Conservation (phyloP, 805 yeast genomes). For the Cyberlindnera mrakii region DNA sequence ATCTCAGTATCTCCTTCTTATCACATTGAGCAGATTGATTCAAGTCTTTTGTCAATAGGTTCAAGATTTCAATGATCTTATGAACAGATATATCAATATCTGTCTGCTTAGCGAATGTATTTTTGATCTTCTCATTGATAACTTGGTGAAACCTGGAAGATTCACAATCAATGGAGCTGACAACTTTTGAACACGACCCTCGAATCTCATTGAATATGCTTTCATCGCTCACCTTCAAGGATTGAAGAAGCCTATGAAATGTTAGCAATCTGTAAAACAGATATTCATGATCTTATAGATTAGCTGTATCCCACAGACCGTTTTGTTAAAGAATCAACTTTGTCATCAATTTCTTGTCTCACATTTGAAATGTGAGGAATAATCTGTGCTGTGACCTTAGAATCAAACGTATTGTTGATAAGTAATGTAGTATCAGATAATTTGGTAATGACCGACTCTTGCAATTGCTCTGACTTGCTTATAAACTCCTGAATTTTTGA, state of each 20-base stretch:
- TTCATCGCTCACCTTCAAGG: constrained; percentile 1
- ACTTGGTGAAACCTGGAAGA: neutral
- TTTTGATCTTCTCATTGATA: neutral
- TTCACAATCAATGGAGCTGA: neutral
- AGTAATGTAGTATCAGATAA: constrained; percentile 1
- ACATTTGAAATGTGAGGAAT: neutral
- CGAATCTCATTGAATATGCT: neutral
- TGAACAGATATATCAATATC: neutral
- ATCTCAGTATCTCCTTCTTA: neutral
- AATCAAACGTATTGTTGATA: neutral
- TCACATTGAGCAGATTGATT: neutral
- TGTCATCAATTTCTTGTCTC: neutral
- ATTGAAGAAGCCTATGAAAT: neutral
- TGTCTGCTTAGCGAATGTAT: neutral
- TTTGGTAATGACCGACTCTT: constrained; percentile 2
- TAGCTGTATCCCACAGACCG: constrained; percentile 4
- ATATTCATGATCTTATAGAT: neutral
- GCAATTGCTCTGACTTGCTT: neutral
- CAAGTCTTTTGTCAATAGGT: neutral
- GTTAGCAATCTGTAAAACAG: neutral
- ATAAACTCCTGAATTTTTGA: constrained; percentile 2
- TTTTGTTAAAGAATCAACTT: constrained; percentile 5
- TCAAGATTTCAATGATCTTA: neutral
- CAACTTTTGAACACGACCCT: neutral
- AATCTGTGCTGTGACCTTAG: neutral